Percentiles rank a stretch among this genome's conserved stretches.
Evolutionary conservation across 78 protist species (phyloP).

Genomic region (Dictyostelium citrinum): DNA sequence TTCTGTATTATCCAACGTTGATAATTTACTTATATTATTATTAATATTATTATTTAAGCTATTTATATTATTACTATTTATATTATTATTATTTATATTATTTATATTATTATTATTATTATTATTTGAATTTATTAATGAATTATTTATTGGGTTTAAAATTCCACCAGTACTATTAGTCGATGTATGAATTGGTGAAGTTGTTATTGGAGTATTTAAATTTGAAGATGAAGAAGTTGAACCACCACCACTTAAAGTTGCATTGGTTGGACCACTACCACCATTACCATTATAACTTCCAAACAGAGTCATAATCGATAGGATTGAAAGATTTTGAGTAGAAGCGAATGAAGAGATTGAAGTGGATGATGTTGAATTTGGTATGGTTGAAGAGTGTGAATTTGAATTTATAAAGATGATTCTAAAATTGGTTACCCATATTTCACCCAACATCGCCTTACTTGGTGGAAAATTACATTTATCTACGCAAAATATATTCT

Average conservation of each 20-base stretch:
- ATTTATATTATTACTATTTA: neutral
- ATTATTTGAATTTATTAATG: neutral
- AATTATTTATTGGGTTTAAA: neutral
- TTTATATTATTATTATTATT: neutral
- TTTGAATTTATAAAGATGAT: slow-evolving; percentile 58
- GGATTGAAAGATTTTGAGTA: neutral
- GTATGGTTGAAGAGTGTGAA: neutral
- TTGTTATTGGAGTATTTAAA: neutral
- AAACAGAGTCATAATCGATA: neutral
- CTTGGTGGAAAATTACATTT: slow-evolving; percentile 66
- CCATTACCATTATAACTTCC: neutral
- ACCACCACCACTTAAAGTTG: neutral
- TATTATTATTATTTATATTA: neutral
- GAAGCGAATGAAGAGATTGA: slow-evolving; percentile 21
- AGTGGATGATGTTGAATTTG: slow-evolving; percentile 24
- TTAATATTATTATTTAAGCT: neutral
- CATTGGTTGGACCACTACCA: neutral
- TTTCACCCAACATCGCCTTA: slow-evolving; percentile 48
- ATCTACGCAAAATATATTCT: slow-evolving; percentile 55
- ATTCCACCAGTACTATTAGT: neutral
- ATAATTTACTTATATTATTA: neutral
- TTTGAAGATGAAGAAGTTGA: neutral
- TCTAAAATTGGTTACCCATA: slow-evolving; percentile 69
- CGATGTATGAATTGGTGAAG: slow-evolving; percentile 9
- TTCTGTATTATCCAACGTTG: slow-evolving; percentile 48